Conservation (phyloP, 257 asterid species). For the Gentiana macrophylla region DNA sequence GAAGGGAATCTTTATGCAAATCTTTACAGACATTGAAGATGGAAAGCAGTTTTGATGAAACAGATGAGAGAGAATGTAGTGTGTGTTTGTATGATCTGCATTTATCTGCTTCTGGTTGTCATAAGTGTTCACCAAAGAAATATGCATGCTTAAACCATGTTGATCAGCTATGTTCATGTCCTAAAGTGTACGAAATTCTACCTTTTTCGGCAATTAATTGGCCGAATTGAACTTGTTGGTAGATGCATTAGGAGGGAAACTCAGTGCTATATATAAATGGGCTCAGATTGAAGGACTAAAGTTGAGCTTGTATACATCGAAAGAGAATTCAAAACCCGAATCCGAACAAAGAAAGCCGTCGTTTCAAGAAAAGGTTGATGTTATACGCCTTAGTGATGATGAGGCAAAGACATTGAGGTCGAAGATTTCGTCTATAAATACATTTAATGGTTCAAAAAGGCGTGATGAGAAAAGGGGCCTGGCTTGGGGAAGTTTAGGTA, state of each 20-base stretch:
- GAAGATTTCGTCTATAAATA: slow-evolving; percentile 7
- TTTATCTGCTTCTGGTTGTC: slow-evolving; percentile 61
- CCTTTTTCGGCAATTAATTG: slow-evolving; percentile 78
- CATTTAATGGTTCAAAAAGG: slow-evolving; percentile 6
- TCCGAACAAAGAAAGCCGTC: slow-evolving; percentile 25
- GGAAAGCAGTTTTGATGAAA: slow-evolving; percentile 24
- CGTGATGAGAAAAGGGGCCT: slow-evolving; percentile 13
- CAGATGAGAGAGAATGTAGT: slow-evolving; percentile 46
- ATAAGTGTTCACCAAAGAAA: slow-evolving; percentile 82
- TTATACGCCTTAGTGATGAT: slow-evolving; percentile 60
- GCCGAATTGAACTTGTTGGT: slow-evolving; percentile 71
- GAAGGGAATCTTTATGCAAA: slow-evolving; percentile 44
- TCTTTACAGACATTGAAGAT: slow-evolving; percentile 18
- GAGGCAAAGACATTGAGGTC: slow-evolving; percentile 33
- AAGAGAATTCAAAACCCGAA: slow-evolving; percentile 34
- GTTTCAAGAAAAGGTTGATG: slow-evolving; percentile 25
- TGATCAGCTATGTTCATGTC: slow-evolving; percentile 77
- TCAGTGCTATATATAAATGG: slow-evolving; percentile 93
- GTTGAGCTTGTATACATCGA: slow-evolving; percentile 62
- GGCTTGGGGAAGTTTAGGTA: background rate
- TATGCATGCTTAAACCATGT: slow-evolving; percentile 98
- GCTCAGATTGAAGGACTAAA: slow-evolving; percentile 95
- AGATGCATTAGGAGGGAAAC: slow-evolving; percentile 95
- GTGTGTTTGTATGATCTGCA: slow-evolving; percentile 55
- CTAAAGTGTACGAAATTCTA: slow-evolving; percentile 92